Evolutionary conservation across 1,139 yeast genomes (phyloP).

Genomic region (Lodderomyces margitis): DNA sequence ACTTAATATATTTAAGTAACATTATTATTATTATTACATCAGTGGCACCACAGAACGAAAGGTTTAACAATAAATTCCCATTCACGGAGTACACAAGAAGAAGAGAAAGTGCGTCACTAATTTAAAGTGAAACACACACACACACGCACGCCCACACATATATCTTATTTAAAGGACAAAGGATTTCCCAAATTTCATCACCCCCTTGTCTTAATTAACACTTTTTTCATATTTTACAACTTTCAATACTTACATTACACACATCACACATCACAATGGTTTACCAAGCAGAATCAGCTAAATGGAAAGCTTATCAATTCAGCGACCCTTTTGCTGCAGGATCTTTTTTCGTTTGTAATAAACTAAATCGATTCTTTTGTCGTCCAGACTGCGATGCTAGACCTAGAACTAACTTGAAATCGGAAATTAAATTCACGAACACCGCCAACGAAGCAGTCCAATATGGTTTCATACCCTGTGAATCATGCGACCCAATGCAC

Average conservation of each 20-base stretch:
- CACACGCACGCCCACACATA: no score
- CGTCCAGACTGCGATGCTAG: conserved; percentile 68
- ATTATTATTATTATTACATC: no score
- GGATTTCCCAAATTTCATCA: no score
- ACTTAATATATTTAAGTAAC: no score
- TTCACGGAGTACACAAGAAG: no score
- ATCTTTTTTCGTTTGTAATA: conserved; percentile 52
- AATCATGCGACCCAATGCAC: conserved; percentile 46
- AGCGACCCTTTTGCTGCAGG: conserved; percentile 67
- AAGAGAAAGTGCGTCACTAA: no score
- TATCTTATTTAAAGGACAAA: no score
- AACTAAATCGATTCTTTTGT: conserved; percentile 44
- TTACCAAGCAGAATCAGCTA: conserved; percentile 46
- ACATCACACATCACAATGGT: conserved; percentile 24
- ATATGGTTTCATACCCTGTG: conserved; percentile 51
- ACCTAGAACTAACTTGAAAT: conserved; percentile 41
- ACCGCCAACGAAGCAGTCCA: conserved; percentile 41
- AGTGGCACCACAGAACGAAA: no score
- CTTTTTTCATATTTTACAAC: not conserved
- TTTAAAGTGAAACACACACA: no score
- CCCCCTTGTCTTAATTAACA: no score
- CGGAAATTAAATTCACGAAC: conserved; percentile 46
- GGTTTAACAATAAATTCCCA: no score
- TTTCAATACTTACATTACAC: conserved; percentile 1
- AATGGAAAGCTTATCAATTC: conserved; percentile 67